Evolutionary conservation across 106 monocot genomes (phyloP), one percentile per base, ranked within the genome.

Genomic region (Dioscorea alata): DNA sequence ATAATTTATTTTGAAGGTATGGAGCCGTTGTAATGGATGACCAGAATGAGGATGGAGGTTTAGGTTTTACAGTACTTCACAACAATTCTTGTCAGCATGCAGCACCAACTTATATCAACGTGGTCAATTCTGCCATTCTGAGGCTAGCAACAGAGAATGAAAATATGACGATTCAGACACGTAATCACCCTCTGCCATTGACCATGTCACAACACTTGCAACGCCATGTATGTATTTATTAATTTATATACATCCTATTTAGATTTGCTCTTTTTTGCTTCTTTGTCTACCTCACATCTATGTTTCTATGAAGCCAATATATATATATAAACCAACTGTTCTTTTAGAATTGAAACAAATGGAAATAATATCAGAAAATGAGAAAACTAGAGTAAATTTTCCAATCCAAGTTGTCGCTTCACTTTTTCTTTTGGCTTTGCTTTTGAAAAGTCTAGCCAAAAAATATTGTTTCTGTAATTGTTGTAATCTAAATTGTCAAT

Each of bases 21-120:
- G 94, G 94, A 74, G 94, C 94, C 20, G 77, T 94, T 72, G 80
- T 94, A 50, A 87, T 94, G 90, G 87, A 94, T 78, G 76, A 87
- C 69, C 84, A 75, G 73, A 71, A 87, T 69, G 68, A 65, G 68
- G 78, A 86, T 85, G 90, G 90, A 5, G 82, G 84, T 80, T 49
- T 90, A 34, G 94, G 94, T 64, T 94, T 75, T 67, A 90, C 94
- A 25, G 75, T 94, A 12, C 84, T 94, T 67, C 94, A 94, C 75
- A 94, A 94, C 59, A 78, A 82, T 73, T 84, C 94, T 33, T 94
- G 94, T 70, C 90, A 94, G 66, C 94, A 94, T 82, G 81, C 86
- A 28, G 94, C 86, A 33, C 90, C 94, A 63, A 94, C 86, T 8
- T 94, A 83, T 73, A 94, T 94, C 65, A 94, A 87, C 76, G 56